Evolutionary conservation across 306 rosid genomes (phyloP), one percentile per base, ranked within the genome.

Genomic region (Cicer judaicum): DNA sequence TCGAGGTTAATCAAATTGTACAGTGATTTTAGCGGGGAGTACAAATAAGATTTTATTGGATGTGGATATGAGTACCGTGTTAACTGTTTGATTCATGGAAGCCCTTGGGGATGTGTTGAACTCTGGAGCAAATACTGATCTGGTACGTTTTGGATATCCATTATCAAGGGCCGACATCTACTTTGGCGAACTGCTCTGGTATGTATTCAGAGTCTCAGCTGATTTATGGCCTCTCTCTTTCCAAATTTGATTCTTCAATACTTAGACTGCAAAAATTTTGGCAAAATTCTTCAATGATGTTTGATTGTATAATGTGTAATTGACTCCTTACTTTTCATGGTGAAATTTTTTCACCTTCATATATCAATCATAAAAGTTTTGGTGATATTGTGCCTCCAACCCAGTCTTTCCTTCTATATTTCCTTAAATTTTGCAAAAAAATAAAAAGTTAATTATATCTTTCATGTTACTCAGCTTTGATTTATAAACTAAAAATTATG

Each of bases 281-380:
- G 79, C 48, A 59, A 83, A 75, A 39, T 82, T 81, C 78, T 79
- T 84, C 70, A 12, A 53, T 65, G 80, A 65, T 74, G 75, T 76
- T 66, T 65, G 82, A 76, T 73, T 88, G 88, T 75, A 84, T 88
- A 85, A 73, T 79, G 84, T 90, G 85, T 78, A 76, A 76, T 83
- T 68, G 54, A 68, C 82, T 79, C 52, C 42, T 77, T 79, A 79
- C 70, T 74, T 76, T 77, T 62, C 72, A 34, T 11, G 68, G 83
- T 78, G 80, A 84, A 82, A 68, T 83, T 76, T 79, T 78, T 79
- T 53, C 76, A 69, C 79, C 72, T 68, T 76, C 73, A 59, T 68
- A 49, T 57, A 49, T 57, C 56, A 76, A 13, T 84, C 77, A 54
- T 70, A 60, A 46, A 24, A 76, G 67, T 70, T 81, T 85, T 79